phyloP scores from a whole-genome alignment of 2,329 filamentous ascomycete genomes.

The Raffaelea arxii region DNA sequence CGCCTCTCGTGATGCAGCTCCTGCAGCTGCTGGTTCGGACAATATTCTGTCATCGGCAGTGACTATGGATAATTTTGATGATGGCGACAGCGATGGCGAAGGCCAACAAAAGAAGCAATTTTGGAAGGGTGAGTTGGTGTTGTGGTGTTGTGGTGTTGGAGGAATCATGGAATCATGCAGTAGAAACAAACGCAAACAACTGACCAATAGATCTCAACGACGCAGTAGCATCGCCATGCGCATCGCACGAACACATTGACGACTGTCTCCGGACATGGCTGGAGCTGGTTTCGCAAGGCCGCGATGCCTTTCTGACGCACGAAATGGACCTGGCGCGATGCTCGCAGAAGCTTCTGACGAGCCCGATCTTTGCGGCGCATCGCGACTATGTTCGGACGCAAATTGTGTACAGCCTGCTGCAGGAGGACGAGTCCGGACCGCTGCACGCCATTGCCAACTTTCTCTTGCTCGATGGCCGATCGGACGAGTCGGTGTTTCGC shows the following conservation, averaged over 20 bases:
- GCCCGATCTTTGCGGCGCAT: conserved; percentile 63
- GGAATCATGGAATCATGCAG: not conserved
- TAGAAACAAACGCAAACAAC: no score
- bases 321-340: conserved; percentile 76
- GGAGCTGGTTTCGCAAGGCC: conserved; percentile 63
- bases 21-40: no score
- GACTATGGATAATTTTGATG: conserved; percentile 1
- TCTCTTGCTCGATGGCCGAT: conserved; percentile 76
- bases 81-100: not conserved
- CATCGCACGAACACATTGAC: conserved; percentile 58
- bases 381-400: conserved; percentile 84
- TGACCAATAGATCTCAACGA: conserved; percentile 32
- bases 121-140: conserved; percentile 3
- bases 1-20: no score
- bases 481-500: conserved; percentile 68
- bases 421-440: conserved; percentile 77
- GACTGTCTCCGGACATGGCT: conserved; percentile 79
- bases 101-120: not conserved
- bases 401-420: conserved; percentile 80
- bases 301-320: conserved; percentile 63
- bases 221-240: conserved; percentile 36
- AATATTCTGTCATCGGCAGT: no score
- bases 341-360: conserved; percentile 67
- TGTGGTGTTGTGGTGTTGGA: not conserved
- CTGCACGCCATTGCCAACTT: conserved; percentile 77